A percentile compares a stretch with the other conserved stretches of the same genome.
phyloP scores from a whole-genome alignment of 2,329 filamentous ascomycete genomes.

The Hypoxylon sp. region DNA sequence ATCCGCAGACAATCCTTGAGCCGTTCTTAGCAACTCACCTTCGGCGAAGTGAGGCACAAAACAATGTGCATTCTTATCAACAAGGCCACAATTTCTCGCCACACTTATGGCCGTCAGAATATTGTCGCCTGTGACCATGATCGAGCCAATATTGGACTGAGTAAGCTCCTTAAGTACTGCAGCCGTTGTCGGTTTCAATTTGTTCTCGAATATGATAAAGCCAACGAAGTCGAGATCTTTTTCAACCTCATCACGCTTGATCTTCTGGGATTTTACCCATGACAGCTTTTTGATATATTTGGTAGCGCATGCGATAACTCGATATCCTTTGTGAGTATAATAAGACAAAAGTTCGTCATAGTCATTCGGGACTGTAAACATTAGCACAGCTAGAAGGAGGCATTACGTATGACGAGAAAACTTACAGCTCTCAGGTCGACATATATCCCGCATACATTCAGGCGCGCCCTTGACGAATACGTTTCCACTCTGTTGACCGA shows the following conservation, averaged over 20 bases:
- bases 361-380: constrained; percentile 77
- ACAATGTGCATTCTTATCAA: constrained; percentile 86
- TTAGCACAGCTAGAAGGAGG: constrained; percentile 38
- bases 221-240: constrained; percentile 87
- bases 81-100: constrained; percentile 87
- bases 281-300: constrained; percentile 89
- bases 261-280: constrained; percentile 95
- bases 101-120: constrained; percentile 97
- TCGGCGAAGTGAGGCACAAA: constrained; percentile 92
- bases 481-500: constrained; percentile 85
- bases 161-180: constrained; percentile 85
- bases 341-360: constrained; percentile 90
- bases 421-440: constrained; percentile 82
- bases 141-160: constrained; percentile 85
- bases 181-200: constrained; percentile 89
- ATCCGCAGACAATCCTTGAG: neutral
- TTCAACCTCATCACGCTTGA: constrained; percentile 89
- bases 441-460: constrained; percentile 96
- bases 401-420: constrained; percentile 38
- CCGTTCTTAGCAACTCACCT: constrained; percentile 63
- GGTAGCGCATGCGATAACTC: constrained; percentile 94
- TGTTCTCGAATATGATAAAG: constrained; percentile 99
- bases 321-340: constrained; percentile 96
- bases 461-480: constrained; percentile 97
- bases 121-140: constrained; percentile 99